Conservation (phyloP, 2,329 filamentous ascomycete genomes). For the Colletotrichum lupini region DNA sequence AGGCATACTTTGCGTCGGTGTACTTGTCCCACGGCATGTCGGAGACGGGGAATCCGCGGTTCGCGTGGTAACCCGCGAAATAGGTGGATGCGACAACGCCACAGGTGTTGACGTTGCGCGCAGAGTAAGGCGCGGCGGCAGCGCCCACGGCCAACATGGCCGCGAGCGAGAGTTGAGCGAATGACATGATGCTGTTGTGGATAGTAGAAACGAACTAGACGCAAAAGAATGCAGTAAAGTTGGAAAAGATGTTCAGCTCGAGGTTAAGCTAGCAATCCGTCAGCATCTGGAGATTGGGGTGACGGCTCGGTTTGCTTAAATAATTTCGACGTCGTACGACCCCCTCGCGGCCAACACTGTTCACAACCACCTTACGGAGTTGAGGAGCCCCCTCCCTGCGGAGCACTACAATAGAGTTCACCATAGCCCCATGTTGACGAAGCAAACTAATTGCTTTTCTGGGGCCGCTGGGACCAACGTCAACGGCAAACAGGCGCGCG, state of each 20-base stretch:
- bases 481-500: neutral
- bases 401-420: constrained; percentile 25
- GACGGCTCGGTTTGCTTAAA: neutral
- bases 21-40: constrained; percentile 33
- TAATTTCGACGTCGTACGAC: neutral
- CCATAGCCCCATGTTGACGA: constrained; percentile 31
- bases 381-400: neutral
- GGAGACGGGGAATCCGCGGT: constrained; percentile 16
- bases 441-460: constrained; percentile 31
- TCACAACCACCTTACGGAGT: neutral
- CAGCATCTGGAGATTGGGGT: neutral
- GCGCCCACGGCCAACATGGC: constrained; percentile 27
- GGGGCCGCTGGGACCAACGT: constrained; percentile 3
- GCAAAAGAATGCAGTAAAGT: constrained; percentile 20
- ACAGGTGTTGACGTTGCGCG: neutral
- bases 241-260: neutral
- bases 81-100: constrained; percentile 26
- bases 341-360: neutral
- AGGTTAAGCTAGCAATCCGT: neutral
- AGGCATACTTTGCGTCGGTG: constrained; percentile 31
- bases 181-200: constrained; percentile 3
- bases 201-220: neutral
- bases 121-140: constrained; percentile 7
- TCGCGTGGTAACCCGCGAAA: constrained; percentile 30
- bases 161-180: constrained; percentile 22